Evolutionary conservation across 1,284 basidiomycete genomes (phyloP), one percentile per base, ranked within the genome.

Genomic region (Trametes polyzona): DNA sequence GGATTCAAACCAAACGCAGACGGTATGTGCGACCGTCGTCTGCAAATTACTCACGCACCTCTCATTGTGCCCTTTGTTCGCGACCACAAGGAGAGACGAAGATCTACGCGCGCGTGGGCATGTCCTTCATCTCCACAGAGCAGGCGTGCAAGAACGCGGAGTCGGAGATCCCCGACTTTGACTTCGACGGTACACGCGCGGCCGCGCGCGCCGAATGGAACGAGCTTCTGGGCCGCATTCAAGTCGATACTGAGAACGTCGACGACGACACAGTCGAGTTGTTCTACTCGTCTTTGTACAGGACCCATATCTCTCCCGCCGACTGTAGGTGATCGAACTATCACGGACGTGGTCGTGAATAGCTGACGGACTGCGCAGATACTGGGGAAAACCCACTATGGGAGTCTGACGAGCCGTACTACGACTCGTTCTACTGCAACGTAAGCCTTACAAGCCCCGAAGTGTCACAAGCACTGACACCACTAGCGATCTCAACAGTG

Each of bases 331-430:
- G 12, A 26, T 14, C 16, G 17, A 7, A 2, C 26, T 1, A 4
- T 32, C 29, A 17, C 12, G 12, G 21, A 11, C 17, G 10, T 7
- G 9, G 3, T 33, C 8, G 26, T 17, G 17, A 17, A 16, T 29
- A 17, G 24, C n/a, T 36, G 21, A 37, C 9, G 3, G 6, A 11
- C 5, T 12, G 30, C 16, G 21, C 47, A 86, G 84, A 88, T 65
- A 84, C 83, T 1, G 85, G 81, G n/a, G 87, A 88, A 68, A 88
- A 87, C 61, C 84, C 85, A 0, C 76, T 78, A 32, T 87, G 84
- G 83, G 77, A 78, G 35, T 86, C 85, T 0, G 78, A 75, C 0
- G 84, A 86, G 61, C 85, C 86, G 1, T 87, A 86, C 62, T 87
- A 78, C 55, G 86, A 88, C 59, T 86, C 84, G 0, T 80, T 85